Evolutionary conservation across 352 stramenopile species (phyloP).

Genomic region (Phytopythium helicoides): DNA sequence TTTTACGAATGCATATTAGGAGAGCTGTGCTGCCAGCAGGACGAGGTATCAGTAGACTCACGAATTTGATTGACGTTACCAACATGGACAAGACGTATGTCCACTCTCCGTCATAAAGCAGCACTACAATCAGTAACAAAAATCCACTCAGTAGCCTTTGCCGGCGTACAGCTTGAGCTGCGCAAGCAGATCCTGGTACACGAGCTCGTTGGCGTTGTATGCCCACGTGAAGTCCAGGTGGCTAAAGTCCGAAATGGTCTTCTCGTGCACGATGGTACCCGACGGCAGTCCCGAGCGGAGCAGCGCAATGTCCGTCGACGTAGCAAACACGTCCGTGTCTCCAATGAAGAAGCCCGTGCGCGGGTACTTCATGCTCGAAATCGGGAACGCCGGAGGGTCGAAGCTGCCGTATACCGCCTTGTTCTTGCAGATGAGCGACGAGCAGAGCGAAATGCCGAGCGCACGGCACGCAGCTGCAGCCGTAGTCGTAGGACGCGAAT

Average conservation of each 20-base stretch:
- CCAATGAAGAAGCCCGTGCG: constrained; percentile 51
- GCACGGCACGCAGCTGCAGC: constrained; percentile 33
- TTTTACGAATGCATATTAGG: too few relatives aligned
- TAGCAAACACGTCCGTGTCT: constrained; percentile 48
- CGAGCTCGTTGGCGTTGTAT: constrained; percentile 43
- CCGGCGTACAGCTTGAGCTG: constrained; percentile 56
- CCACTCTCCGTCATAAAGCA: constrained; percentile 7
- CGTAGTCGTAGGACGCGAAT: constrained; percentile 54
- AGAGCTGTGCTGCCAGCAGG: too few relatives aligned
- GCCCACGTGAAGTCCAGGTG: constrained; percentile 74
- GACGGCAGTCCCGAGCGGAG: constrained; percentile 36
- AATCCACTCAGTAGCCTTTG: constrained; percentile 17
- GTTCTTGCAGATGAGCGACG: constrained; percentile 44
- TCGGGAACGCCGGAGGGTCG: constrained; percentile 40
- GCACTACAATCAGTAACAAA: neutral
- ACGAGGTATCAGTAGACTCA: too few relatives aligned
- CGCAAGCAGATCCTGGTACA: constrained; percentile 54
- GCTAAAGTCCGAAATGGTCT: constrained; percentile 45
- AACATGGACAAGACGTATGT: constrained; percentile 14
- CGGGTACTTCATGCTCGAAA: constrained; percentile 44
- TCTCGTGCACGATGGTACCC: constrained; percentile 50
- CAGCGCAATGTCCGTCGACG: constrained; percentile 39
- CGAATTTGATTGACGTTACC: constrained; percentile 9
- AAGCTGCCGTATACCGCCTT: constrained; percentile 45
- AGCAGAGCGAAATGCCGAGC: constrained; percentile 37